These are phyloP conservation scores for Dactylellina haptotyla DNA, from an alignment of 2,329 filamentous ascomycete genomes.

Conservation along the genomic window DNA sequence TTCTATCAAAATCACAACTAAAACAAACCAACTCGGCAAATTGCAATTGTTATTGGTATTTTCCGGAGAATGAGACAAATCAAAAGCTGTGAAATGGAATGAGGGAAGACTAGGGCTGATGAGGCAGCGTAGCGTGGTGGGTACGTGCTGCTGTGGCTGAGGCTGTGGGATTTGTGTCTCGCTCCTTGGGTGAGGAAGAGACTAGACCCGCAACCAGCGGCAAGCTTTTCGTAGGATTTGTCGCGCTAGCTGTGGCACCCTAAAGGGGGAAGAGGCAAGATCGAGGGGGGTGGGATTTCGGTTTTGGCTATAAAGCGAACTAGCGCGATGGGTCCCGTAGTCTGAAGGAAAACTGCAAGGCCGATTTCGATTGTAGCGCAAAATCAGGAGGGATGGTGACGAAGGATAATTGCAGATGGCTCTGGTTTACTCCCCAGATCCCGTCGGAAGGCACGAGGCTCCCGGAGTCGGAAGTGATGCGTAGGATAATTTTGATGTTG, in stretches of 20 bases:
- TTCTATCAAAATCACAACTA: conserved; percentile 13
- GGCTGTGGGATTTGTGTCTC: not conserved
- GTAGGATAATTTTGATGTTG: no score
- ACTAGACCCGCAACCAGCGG: not conserved
- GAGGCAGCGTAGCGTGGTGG: no score
- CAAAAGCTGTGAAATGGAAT: not conserved
- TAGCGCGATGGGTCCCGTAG: conserved; percentile 1
- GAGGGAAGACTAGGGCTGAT: not conserved
- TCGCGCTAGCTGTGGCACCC: not conserved
- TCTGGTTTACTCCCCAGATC: no score
- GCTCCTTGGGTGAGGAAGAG: no score
- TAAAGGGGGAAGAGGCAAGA: not conserved
- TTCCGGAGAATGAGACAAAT: not conserved
- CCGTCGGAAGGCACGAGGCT: not conserved
- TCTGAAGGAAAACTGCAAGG: not conserved
- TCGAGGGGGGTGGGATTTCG: not conserved
- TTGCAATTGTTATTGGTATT: no score
- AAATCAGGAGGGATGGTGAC: not conserved
- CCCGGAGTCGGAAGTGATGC: not conserved
- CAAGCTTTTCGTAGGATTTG: not conserved
- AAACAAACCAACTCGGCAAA: no score
- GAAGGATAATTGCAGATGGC: not conserved
- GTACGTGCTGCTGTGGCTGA: conserved; percentile 4
- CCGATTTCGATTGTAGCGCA: not conserved
- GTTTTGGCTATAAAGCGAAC: not conserved